Evolutionary conservation across 331 rosid species (phyloP).

Genomic region (Acacia pycnantha): DNA sequence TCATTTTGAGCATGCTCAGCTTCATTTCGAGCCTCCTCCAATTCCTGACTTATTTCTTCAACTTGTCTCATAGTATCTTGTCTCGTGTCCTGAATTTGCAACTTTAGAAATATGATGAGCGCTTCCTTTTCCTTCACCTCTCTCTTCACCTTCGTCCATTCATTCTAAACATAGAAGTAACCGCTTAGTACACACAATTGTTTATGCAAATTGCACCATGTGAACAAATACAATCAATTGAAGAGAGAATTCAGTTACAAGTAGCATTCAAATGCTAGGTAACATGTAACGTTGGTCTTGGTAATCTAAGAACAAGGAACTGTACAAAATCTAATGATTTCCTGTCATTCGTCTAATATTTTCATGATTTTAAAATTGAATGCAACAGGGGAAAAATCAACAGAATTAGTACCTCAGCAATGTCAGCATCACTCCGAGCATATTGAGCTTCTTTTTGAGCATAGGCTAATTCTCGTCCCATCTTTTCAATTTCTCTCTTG

Average conservation of each 20-base stretch:
- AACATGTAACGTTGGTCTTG: not conserved
- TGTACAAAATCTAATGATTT: not conserved
- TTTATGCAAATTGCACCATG: not conserved
- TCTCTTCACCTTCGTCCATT: not conserved
- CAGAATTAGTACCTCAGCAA: not conserved
- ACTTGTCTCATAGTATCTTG: not conserved
- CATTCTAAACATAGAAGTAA: not conserved
- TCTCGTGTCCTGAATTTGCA: not conserved
- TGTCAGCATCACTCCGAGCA: slow-evolving; percentile 30
- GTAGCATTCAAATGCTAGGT: not conserved
- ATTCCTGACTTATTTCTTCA: not conserved
- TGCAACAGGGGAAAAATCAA: not conserved
- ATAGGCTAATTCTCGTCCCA: slow-evolving; percentile 45
- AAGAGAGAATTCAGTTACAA: not conserved
- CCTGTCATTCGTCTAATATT: not conserved
- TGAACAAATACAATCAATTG: not conserved
- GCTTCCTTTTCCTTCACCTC: not conserved
- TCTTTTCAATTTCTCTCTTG: slow-evolving; percentile 54
- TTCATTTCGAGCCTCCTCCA: not conserved
- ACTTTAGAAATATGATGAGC: not conserved
- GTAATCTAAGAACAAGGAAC: no score
- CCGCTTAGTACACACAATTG: not conserved
- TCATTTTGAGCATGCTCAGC: slow-evolving; percentile 28
- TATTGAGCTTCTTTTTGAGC: not conserved
- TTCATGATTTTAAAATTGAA: not conserved